Evolutionary conservation across 345 rosid genomes (phyloP).

Genomic region (Salix koriyanagi): DNA sequence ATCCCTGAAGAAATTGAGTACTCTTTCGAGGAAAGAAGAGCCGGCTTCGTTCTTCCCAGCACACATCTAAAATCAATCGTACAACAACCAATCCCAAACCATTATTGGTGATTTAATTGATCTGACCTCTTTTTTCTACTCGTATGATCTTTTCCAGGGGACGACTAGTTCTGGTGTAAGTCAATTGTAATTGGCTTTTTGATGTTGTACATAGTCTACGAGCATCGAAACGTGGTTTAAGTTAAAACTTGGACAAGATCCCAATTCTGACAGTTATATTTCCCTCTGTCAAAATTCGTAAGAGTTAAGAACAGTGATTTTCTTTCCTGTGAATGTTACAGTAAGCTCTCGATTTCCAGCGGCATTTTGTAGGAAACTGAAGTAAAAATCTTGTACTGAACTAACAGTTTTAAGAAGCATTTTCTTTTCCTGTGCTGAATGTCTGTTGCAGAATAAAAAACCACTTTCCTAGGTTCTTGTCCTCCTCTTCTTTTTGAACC

Average conservation of each 20-base stretch:
- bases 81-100: not conserved
- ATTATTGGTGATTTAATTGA: not conserved
- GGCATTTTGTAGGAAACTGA: too few relatives aligned
- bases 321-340: not conserved
- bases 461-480: too few relatives aligned
- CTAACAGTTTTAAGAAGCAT: too few relatives aligned
- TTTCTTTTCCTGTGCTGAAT: too few relatives aligned
- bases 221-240: constrained; percentile 17
- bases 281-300: not conserved
- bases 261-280: not conserved
- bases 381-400: too few relatives aligned
- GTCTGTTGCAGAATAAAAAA: too few relatives aligned
- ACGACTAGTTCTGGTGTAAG: constrained; percentile 24
- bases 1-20: constrained; percentile 54
- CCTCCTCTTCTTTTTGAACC: not conserved
- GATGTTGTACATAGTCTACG: constrained; percentile 22
- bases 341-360: too few relatives aligned
- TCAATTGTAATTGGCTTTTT: constrained; percentile 55
- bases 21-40: constrained; percentile 87
- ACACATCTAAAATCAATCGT: constrained; percentile 28
- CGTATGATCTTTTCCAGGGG: not conserved
- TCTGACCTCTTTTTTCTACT: not conserved
- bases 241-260: not conserved
- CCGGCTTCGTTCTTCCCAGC: constrained; percentile 57
- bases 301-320: not conserved